Conservation (phyloP, 305 asterid genomes). For the Fraxinus velutina region DNA sequence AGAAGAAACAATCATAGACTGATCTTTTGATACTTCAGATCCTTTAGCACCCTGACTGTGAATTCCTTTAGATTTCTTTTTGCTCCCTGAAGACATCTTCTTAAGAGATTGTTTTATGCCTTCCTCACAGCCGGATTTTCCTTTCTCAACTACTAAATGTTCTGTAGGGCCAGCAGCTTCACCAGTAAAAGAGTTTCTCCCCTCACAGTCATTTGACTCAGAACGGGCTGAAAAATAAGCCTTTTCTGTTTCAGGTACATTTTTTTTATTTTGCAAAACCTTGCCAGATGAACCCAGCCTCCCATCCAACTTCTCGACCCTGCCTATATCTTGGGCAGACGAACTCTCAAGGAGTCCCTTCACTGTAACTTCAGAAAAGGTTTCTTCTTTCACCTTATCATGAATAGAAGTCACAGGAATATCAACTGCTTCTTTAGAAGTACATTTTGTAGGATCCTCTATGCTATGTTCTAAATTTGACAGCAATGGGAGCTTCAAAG, state of each 20-base stretch:
- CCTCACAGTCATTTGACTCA: conserved; percentile 40
- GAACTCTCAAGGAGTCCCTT: conserved; percentile 45
- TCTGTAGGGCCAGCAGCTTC: conserved; percentile 35
- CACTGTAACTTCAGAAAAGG: conserved; percentile 30
- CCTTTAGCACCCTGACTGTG: conserved; percentile 37
- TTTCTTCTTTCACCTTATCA: conserved; percentile 38
- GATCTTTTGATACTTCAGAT: conserved; percentile 34
- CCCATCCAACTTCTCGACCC: conserved; percentile 42
- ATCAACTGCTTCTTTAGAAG: conserved; percentile 22
- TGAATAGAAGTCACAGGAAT: conserved; percentile 28
- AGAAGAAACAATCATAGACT: conserved; percentile 44
- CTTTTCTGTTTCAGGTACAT: conserved; percentile 32
- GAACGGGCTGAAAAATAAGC: conserved; percentile 37
- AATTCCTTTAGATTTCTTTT: conserved; percentile 49
- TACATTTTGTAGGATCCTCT: conserved; percentile 34
- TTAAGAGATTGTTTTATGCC: conserved; percentile 39
- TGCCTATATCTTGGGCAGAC: conserved; percentile 34
- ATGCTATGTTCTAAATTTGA: conserved; percentile 38
- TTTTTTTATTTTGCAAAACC: conserved; percentile 39
- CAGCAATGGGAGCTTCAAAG: conserved; percentile 75
- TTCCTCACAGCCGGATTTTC: conserved; percentile 40
- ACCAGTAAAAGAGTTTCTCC: conserved; percentile 36
- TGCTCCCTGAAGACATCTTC: conserved; percentile 41
- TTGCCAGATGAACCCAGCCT: conserved; percentile 39
- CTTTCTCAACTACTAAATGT: conserved; percentile 42